Base-by-base conservation (phyloP, 1,284 basidiomycete species). In the Malassezia yamatoensis region DNA sequence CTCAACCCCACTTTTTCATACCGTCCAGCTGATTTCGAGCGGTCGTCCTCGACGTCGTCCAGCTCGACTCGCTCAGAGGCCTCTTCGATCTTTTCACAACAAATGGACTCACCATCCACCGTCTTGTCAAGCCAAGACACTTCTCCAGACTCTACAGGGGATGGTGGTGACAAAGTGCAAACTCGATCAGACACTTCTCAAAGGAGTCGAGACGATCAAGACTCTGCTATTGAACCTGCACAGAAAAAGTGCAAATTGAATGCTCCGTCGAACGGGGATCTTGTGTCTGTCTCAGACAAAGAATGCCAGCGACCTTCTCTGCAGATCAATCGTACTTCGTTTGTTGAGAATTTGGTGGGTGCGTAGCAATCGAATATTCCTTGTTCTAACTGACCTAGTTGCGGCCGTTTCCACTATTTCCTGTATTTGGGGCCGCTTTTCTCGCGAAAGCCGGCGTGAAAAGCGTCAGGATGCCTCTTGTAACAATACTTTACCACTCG, bases 401-500 rank as follows among this genome's bases (percentile, higher is more conserved):
- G 40, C 13, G 8, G 40, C 50, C 29, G 39, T 48, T 6, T 21
- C 16, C 12, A 51, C 54, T 41, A 57, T 57, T 51, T 51, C 41
- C 32, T 32, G 38, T 10, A 45, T 52, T 16, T 54, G 53, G 56
- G 51, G 49, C 39, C 38, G 48, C 49, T 34, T 66, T 32, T 51
- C 57, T 55, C 50, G 64, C 57, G 39, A 56, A 60, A 29, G 60
- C 53, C 32, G 37, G 36, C 40, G n/a, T 34, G 40, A n/a, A 12
- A n/a, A 29, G n/a, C 41, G 6, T n/a, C 21, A 43, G 13, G 1
- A 16, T 24, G 24, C 43, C 5, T 13, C 43, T 13, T 33, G 13
- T 15, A 41, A 64, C 54, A 57, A 50, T n/a, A 65, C 63, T 16
- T 53, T 73, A 6, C 68, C 70, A 2, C 63, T 73, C 12, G 61